Percentiles rank a stretch among this genome's conserved stretches.
Evolutionary conservation across 208 protist species (phyloP).

Genomic region (Sergeia podlipaevii): DNA sequence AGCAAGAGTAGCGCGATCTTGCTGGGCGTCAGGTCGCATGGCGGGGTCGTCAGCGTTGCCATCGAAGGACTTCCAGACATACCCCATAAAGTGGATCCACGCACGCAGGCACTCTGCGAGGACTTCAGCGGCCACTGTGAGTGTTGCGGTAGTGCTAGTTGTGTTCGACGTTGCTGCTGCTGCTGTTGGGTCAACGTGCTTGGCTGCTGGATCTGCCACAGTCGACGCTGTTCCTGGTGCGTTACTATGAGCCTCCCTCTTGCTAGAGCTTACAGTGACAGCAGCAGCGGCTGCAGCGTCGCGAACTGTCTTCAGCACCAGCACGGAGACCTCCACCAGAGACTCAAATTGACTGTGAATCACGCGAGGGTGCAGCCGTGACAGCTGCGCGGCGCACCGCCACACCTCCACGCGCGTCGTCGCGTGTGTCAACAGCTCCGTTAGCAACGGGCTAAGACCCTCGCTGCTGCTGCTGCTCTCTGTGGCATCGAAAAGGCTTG

Average conservation of each 20-base stretch:
- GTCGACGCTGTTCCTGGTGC: no score
- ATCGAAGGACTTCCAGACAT: conserved; percentile 80
- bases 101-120: conserved; percentile 64
- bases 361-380: conserved; percentile 55
- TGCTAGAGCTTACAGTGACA: no score
- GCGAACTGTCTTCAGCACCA: conserved; percentile 22
- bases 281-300: conserved; percentile 15
- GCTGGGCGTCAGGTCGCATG: conserved; percentile 16
- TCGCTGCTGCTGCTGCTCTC: no score
- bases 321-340: conserved; percentile 34
- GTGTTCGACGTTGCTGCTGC: not conserved
- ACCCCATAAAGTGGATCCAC: conserved; percentile 84
- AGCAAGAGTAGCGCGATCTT: conserved; percentile 35
- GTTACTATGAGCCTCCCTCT: not conserved
- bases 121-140: no score
- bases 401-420: conserved; percentile 56
- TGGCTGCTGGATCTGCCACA: not conserved
- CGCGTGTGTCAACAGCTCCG: conserved; percentile 51
- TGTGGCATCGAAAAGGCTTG: no score
- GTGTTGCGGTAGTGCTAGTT: not conserved
- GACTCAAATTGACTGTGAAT: conserved; percentile 44
- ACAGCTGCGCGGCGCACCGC: conserved; percentile 65
- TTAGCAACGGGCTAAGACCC: no score
- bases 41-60: conserved; percentile 67
- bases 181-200: not conserved